These are phyloP conservation scores for Neofusicoccum sp. DNA, from an alignment of 2,329 filamentous ascomycete genomes.

Conservation along the genomic window DNA sequence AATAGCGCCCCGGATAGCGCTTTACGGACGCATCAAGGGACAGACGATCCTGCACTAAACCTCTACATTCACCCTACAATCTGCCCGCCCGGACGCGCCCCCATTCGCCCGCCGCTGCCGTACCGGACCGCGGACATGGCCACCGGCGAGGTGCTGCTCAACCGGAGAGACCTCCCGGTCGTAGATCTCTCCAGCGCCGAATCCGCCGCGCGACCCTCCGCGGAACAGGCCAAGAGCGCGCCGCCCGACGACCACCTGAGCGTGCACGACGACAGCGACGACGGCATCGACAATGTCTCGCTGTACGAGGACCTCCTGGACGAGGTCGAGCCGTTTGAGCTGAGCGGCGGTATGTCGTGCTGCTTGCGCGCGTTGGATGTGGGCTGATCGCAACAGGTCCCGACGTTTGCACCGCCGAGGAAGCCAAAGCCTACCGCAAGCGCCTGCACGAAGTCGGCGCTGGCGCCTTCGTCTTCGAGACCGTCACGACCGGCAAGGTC, in stretches of 20 bases:
- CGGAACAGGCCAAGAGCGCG: constrained; percentile 9
- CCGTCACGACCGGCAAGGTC: constrained; percentile 66
- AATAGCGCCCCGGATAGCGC: constrained; percentile 9
- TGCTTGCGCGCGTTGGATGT: not conserved
- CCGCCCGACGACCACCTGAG: constrained; percentile 4
- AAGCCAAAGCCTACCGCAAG: constrained; percentile 66
- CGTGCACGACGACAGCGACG: constrained; percentile 25
- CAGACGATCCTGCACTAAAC: constrained; percentile 10
- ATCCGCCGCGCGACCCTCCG: constrained; percentile 6
- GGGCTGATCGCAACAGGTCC: constrained; percentile 23
- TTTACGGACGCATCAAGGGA: constrained; percentile 6
- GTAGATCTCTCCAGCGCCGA: constrained; percentile 12
- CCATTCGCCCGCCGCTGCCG: not conserved
- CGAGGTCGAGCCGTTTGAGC: constrained; percentile 19
- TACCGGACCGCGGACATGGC: constrained; percentile 11
- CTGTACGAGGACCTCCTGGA: constrained; percentile 24
- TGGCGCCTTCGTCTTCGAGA: constrained; percentile 70
- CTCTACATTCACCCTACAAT: constrained; percentile 9
- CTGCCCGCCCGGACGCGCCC: not conserved
- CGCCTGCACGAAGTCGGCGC: constrained; percentile 75
- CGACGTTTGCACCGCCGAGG: constrained; percentile 40
- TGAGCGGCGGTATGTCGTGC: constrained; percentile 12
- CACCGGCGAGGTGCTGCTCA: constrained; percentile 15
- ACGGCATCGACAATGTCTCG: constrained; percentile 32
- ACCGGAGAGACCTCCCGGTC: constrained; percentile 14